A percentile compares a stretch with the other conserved stretches of the same genome.
These are phyloP conservation scores for Saturnispora serradocipensis DNA, from an alignment of 805 yeast genomes.

Conservation along the genomic window DNA sequence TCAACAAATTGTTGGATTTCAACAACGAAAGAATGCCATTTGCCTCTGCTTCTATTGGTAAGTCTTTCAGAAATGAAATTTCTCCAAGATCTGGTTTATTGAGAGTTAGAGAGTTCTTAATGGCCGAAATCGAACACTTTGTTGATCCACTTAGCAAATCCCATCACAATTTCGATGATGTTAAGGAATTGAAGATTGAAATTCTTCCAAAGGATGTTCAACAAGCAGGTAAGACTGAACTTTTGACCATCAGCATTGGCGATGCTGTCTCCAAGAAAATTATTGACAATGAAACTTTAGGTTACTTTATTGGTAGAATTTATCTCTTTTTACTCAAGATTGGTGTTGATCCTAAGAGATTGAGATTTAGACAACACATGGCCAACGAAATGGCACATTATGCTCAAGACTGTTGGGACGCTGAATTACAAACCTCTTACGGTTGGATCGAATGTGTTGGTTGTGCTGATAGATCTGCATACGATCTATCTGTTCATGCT, in stretches of 20 bases:
- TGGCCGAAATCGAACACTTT: conserved; percentile 99
- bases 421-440: conserved; percentile 87
- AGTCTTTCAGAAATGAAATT: conserved; percentile 97
- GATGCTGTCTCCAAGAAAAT: conserved; percentile 82
- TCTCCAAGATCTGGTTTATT: conserved; percentile 96
- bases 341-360: conserved; percentile 76
- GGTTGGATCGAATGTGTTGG: conserved; percentile 99
- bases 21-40: conserved; percentile 97
- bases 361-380: conserved; percentile 98
- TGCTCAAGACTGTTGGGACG: conserved; percentile 99
- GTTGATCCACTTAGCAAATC: conserved; percentile 87
- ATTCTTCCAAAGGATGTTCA: conserved; percentile 85
- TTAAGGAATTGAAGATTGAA: conserved; percentile 60
- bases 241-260: conserved; percentile 62
- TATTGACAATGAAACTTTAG: conserved; percentile 95
- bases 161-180: conserved; percentile 72
- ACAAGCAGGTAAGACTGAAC: conserved; percentile 70
- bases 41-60: conserved; percentile 99
- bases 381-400: conserved; percentile 99
- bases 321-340: conserved; percentile 74
- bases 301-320: conserved; percentile 93
- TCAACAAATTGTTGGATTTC: conserved; percentile 84
- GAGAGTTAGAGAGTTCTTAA: conserved; percentile 96
- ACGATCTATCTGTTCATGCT: conserved; percentile 90
- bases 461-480: conserved; percentile 98